Conservation (phyloP, 768 basidiomycete species). For the Thelephora ganbajun region DNA sequence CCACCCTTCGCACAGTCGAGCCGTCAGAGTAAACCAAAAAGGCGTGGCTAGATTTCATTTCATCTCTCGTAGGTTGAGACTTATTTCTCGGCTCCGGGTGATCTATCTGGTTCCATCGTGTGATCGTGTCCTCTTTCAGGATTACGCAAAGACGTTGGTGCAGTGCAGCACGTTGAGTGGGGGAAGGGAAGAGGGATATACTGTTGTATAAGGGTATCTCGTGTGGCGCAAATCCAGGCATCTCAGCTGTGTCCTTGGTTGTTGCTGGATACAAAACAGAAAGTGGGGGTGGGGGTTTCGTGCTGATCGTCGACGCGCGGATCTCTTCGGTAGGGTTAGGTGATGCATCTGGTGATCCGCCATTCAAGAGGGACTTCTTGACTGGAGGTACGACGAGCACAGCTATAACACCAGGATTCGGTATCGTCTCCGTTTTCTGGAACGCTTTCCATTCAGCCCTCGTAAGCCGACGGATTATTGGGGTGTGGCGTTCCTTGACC, state of each 20-base stretch:
- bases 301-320: background rate
- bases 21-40: constrained; percentile 47
- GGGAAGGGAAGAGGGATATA: constrained; percentile 45
- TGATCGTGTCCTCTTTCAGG: constrained; percentile 31
- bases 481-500: constrained; percentile 12
- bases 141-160: constrained; percentile 33
- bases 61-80: constrained; percentile 8
- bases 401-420: constrained; percentile 44
- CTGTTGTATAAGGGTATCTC: constrained; percentile 59
- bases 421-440: constrained; percentile 30
- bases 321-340: constrained; percentile 4
- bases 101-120: constrained; percentile 8
- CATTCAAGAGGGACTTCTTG: constrained; percentile 34
- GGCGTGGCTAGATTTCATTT: constrained; percentile 48
- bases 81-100: background rate
- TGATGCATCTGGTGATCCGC: constrained; percentile 5
- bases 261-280: constrained; percentile 16
- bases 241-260: background rate
- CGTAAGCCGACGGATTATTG: constrained; percentile 50
- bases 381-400: constrained; percentile 56
- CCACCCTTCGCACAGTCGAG: constrained; percentile 35
- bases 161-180: constrained; percentile 45
- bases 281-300: constrained; percentile 12
- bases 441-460: constrained; percentile 41
- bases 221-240: constrained; percentile 17